Percentiles rank a stretch among this genome's conserved stretches.
phyloP scores from a whole-genome alignment of 2,329 filamentous ascomycete species.

The Aspergillus hortae region DNA sequence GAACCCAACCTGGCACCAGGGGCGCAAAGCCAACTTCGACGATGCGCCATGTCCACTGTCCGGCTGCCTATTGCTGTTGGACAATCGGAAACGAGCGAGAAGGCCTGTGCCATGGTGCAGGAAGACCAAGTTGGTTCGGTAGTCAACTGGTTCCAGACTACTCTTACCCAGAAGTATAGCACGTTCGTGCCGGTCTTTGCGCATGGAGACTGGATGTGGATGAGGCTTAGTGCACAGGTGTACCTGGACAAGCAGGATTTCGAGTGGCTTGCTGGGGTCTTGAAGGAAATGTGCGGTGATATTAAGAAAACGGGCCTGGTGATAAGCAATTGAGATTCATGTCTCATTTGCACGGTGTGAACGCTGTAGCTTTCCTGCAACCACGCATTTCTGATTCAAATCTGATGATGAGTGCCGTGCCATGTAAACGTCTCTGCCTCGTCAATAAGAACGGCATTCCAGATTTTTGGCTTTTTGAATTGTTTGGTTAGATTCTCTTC shows the following conservation, averaged over 20 bases:
- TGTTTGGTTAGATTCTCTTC: neutral
- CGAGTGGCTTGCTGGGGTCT: neutral
- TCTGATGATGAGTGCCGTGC: neutral
- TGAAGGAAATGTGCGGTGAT: neutral
- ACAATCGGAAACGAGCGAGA: neutral
- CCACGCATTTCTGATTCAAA: neutral
- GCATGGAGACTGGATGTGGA: constrained; percentile 1
- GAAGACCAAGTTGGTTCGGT: neutral
- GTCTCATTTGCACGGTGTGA: neutral
- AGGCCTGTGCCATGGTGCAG: neutral
- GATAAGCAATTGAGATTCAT: no score
- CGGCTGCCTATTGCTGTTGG: neutral
- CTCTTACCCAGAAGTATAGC: neutral
- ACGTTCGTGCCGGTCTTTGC: constrained; percentile 1
- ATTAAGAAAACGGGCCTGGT: neutral
- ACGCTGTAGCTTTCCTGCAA: neutral
- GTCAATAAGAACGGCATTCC: neutral
- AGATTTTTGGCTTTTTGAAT: neutral
- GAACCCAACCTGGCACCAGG: neutral
- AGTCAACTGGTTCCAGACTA: neutral
- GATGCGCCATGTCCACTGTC: neutral
- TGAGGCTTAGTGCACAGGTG: constrained; percentile 1
- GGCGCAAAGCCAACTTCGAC: no score
- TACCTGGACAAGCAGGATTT: constrained; percentile 1
- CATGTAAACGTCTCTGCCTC: neutral